Base-by-base conservation (phyloP, 345 rosid genomes). In the thale cress (Arabidopsis thaliana) region DNA sequence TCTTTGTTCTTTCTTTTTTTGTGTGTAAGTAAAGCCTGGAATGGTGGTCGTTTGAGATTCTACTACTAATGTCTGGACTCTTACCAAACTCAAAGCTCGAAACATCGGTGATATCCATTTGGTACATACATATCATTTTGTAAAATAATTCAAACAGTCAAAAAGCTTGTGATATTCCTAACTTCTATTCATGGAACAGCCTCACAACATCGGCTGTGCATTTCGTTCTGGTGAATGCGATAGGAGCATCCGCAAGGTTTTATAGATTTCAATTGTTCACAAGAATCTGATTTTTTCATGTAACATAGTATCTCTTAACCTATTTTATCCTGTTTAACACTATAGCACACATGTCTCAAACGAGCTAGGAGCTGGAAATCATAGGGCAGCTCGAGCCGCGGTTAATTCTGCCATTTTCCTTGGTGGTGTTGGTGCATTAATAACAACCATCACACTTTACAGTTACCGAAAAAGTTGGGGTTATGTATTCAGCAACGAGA, bases 51-150 rank as follows among this genome's bases (percentile, higher is more conserved):
- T 83, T 60, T 64, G 90, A 88, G 80, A 24, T 82, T 40, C 68
- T 88, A 32, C 28, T 81, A 48, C 48, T 88, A 22, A 63, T 86
- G 11, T 80, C 86, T 25, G 93, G 86, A 13, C 76, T 81, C 42
- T 74, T 85, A 52, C 86, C 90, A 0, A 66, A 88, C 74, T 69
- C 87, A 9, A 80, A 79, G 71, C 81, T 86, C 23, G 87, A 88
- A 81, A 79, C 89, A 10, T 85, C 90, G 16, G 87, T 82, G n/a
- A 69, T 88, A 49, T 88, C 87, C 20, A 83, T 88, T 46, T 85
- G 90, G 85, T 84, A 83, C 2, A 30, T 10, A 34, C 11, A 9
- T 11, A 36, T 16, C 23, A 38, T 2, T 56, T 55, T 30, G 12
- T 59, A 8, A 55, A 41, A 9, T 32, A 10, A 41, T 28, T 46